phyloP scores from a whole-genome alignment of 164 flowering plant species.

The Dillenia turbinata region DNA sequence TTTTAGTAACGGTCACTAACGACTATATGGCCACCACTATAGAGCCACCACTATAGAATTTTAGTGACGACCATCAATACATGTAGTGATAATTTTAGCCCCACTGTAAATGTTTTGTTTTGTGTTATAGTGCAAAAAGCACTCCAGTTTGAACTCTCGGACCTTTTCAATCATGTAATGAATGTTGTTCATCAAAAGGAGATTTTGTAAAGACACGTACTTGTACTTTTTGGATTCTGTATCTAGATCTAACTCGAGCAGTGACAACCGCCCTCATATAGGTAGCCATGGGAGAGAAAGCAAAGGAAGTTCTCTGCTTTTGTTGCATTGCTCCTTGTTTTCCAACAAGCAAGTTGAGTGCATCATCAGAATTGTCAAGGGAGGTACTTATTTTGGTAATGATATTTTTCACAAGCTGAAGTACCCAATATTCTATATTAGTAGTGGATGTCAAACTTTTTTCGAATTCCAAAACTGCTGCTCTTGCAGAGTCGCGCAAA shows the following conservation, averaged over 20 bases:
- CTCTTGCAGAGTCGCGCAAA: conserved; percentile 26
- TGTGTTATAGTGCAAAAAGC: no score
- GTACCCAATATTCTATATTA: conserved; percentile 32
- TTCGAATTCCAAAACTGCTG: conserved; percentile 21
- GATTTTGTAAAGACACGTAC: conserved; percentile 45
- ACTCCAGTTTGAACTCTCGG: conserved; percentile 34
- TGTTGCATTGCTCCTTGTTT: conserved; percentile 4
- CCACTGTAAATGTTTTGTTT: no score
- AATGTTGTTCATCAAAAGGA: conserved; percentile 70
- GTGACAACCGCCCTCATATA: conserved; percentile 36
- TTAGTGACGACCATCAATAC: no score
- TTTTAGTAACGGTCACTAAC: no score
- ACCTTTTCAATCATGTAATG: conserved; percentile 62
- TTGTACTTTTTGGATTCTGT: conserved; percentile 46
- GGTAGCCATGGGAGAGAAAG: conserved; percentile 26
- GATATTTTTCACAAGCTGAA: conserved; percentile 39
- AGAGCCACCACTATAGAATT: no score
- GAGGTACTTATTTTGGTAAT: conserved; percentile 36
- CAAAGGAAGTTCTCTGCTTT: neutral
- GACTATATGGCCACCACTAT: no score
- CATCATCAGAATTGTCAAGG: conserved; percentile 19
- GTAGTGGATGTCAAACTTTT: conserved; percentile 17
- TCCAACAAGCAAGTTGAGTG: conserved; percentile 32
- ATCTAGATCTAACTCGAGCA: conserved; percentile 40
- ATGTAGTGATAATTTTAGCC: no score